Evolutionary conservation across 2,329 filamentous ascomycete species (phyloP), one percentile per base, ranked within the genome.

Genomic region (Alternaria sp.): DNA sequence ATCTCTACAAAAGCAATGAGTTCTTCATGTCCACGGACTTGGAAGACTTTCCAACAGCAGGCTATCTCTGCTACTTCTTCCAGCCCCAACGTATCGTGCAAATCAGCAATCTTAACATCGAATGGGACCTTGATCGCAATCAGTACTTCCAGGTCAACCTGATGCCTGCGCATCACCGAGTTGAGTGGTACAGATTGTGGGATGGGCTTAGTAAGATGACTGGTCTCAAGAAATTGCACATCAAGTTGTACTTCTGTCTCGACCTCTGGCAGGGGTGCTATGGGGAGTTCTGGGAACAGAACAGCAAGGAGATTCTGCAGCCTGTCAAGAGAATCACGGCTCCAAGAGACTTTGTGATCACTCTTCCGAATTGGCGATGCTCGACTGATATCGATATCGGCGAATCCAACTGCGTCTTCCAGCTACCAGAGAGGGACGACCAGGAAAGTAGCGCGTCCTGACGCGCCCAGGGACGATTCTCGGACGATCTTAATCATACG

Each of bases 31-130:
- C 65, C 9, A 71, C 65, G 1, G 53, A 61, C 17, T 25, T 50
- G 10, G 62, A 69, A 25, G 58, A 72, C 17, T 46, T 61, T 9
- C 58, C 67, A 10, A 68, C 67, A 10, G 21, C 67, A 6, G 53
- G 70, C 6, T 63, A 65, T 59, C 61, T 75, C 17, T 62, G 70
- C 4, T 67, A 64, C 44, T 69, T 60, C 56, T 64, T 74, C 21
- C 59, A 63, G 6, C 63, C 72, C 15, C 69, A 73, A 25, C 68
- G 70, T 17, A 53, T 75, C 3, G 40, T n/a, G 11, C 63, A 67
- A 21, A 62, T 75, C 11, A 67, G 63, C 25, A 54, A 61, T 23
- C 55, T 75, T 7, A 50, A 55, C 10, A 58, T 73, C 10, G 45
- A 67, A 32, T 74, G 70, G 71, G 56, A 65, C 11, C 12, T 69